Base-by-base conservation (phyloP, 805 yeast genomes). In the Ogataea ganodermae region DNA sequence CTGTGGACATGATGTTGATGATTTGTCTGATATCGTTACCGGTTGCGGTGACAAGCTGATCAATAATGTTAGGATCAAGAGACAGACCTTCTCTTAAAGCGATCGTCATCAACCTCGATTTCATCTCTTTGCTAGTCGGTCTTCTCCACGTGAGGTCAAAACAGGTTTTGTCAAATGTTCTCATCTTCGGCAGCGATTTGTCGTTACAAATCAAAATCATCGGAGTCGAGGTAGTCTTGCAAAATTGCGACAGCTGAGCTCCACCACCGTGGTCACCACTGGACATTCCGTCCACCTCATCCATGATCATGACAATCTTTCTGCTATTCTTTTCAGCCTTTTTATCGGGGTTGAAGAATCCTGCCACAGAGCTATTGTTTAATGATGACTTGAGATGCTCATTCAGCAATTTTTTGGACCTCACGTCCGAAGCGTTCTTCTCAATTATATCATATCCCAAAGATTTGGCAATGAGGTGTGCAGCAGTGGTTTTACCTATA, bases 251-350 rank as follows among this genome's bases (percentile, higher is more conserved):
- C 67, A 94, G 75, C 50, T 90, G 95, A 20, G 97, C 97, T 22
- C 94, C 96, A 53, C 99, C 99, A 51, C 99, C 99, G 58, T 94
- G 84, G 68, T 94, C 99, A 54, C 99, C 99, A 62, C 95, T 90
- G 33, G 96, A 89, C 98, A 94, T 94, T 57, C 99, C 99, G 66
- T 94, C 99, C 24, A 94, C 98, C 71, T 94, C 99, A 69, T 94
- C 99, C 98, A 94, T 90, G 53, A 94, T 86, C 39, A 94, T 74
- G 46, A 90, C 89, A 57, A 92, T 83, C 50, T 79, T 83, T 44
- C 78, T 75, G 40, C 77, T 58, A 20, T 58, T 58, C 26, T 54
- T 46, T 44, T 52, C 51, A 9, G 51, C 43, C 20, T 57, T 14
- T 49, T 55, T 39, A 3, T 43, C 61, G 17, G 66, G 58, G 45